phyloP scores from a whole-genome alignment of 176 grass and related monocot genomes.

The Alopecurus myosuroides region DNA sequence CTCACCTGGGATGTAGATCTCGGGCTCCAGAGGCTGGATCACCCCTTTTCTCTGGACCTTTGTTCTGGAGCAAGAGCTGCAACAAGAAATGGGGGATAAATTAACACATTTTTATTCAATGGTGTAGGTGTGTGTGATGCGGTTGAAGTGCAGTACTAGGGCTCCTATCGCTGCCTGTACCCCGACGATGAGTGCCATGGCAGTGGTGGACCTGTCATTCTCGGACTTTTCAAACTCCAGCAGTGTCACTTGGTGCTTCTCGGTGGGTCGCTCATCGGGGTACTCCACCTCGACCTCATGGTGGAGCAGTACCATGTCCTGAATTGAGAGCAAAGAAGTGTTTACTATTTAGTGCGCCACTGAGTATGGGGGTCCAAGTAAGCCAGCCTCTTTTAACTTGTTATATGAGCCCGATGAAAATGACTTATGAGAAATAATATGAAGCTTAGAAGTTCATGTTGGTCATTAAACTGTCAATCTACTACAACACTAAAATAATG shows the following conservation, averaged over 20 bases:
- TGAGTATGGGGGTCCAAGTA: background rate
- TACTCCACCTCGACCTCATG: constrained; percentile 85
- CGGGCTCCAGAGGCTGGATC: constrained; percentile 70
- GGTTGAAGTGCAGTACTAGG: constrained; percentile 47
- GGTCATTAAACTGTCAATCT: background rate
- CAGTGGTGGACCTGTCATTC: constrained; percentile 58
- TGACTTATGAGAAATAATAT: background rate
- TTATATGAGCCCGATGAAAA: background rate
- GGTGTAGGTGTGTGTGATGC: background rate
- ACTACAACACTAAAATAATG: background rate
- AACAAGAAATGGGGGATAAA: constrained; percentile 14
- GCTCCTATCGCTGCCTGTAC: constrained; percentile 77
- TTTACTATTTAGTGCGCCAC: background rate
- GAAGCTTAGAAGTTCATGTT: background rate
- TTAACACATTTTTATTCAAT: background rate
- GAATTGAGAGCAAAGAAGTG: background rate
- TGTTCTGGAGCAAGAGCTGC: constrained; percentile 86
- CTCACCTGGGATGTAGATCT: constrained; percentile 87
- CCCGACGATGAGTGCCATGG: constrained; percentile 94
- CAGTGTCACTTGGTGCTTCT: constrained; percentile 79
- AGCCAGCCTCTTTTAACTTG: background rate
- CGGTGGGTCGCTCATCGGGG: constrained; percentile 37
- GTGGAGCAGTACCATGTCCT: constrained; percentile 99
- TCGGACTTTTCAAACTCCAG: constrained; percentile 70
- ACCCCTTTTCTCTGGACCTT: constrained; percentile 71